A percentile compares a stretch with the other conserved stretches of the same genome.
phyloP scores from a whole-genome alignment of 805 yeast species.

The Priceomyces carsonii region DNA sequence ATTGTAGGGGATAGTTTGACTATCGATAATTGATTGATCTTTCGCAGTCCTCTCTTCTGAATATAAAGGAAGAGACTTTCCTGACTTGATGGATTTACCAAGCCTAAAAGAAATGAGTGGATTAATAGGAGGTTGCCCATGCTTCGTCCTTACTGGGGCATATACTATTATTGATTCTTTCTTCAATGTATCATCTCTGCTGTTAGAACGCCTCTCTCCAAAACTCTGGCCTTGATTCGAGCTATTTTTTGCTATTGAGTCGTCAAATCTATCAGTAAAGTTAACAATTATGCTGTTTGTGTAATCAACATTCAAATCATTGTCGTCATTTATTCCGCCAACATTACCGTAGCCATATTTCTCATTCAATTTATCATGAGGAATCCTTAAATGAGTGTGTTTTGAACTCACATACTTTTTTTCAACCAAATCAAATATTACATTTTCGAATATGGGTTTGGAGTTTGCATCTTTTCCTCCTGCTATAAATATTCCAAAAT shows the following conservation, averaged over 20 bases:
- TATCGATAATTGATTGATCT: slow-evolving; percentile 2
- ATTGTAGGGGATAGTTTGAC: slow-evolving; percentile 46
- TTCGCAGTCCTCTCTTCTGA: slow-evolving; percentile 14
- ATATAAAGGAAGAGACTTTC: slow-evolving; percentile 32
- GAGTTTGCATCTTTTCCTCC: slow-evolving; percentile 52
- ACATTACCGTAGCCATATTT: slow-evolving; percentile 9
- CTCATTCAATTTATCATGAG: slow-evolving; percentile 3
- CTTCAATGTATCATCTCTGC: slow-evolving; percentile 4
- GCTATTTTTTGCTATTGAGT: neutral
- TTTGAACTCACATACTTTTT: slow-evolving; percentile 27
- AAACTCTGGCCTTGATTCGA: neutral
- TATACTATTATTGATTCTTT: slow-evolving; percentile 34
- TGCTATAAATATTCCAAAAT: slow-evolving; percentile 50
- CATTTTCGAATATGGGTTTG: slow-evolving; percentile 30
- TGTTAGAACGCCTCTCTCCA: neutral
- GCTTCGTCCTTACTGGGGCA: slow-evolving; percentile 24
- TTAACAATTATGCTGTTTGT: slow-evolving; percentile 34
- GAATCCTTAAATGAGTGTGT: slow-evolving; percentile 16
- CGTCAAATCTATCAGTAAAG: slow-evolving; percentile 12
- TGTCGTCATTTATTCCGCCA: slow-evolving; percentile 15
- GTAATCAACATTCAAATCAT: slow-evolving; percentile 29
- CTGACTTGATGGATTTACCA: slow-evolving; percentile 32
- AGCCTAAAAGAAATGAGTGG: slow-evolving; percentile 37
- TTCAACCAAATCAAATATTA: slow-evolving; percentile 47
- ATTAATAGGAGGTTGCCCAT: slow-evolving; percentile 16